Conservation (phyloP, 345 rosid genomes). For the Lagerstroemia speciosa region DNA sequence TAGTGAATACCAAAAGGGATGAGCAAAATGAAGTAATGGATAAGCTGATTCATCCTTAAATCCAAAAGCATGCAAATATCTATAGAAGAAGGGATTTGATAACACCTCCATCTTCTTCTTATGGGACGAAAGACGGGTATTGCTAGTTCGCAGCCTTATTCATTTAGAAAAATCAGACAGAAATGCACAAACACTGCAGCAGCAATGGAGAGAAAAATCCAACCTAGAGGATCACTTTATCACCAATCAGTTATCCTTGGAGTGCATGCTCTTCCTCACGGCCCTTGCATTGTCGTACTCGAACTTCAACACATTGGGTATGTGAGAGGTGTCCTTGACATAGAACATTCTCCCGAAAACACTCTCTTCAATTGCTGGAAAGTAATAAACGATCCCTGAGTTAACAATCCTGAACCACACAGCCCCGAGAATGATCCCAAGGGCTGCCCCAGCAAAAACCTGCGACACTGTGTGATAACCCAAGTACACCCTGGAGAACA, state of each 20-base stretch:
- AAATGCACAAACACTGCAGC: no score
- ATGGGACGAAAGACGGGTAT: no score
- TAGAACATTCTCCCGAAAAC: conserved; percentile 57
- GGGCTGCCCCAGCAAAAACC: conserved; percentile 69
- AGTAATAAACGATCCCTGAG: conserved; percentile 31
- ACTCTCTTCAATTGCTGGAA: conserved; percentile 77
- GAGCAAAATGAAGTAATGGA: no score
- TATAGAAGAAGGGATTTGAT: no score
- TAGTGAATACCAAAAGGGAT: no score
- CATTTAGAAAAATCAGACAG: neutral
- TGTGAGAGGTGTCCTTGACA: conserved; percentile 93
- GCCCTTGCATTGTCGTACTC: conserved; percentile 92
- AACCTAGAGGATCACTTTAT: neutral
- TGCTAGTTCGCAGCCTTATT: no score
- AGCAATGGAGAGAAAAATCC: neutral
- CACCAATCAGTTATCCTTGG: conserved; percentile 42
- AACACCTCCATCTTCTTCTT: no score
- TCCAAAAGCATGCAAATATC: no score
- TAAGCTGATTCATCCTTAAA: no score
- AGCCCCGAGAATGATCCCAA: conserved; percentile 57
- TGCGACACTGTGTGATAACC: conserved; percentile 86
- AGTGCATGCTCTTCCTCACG: conserved; percentile 41
- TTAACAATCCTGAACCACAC: conserved; percentile 85
- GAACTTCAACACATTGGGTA: conserved; percentile 70
- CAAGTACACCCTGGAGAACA: conserved; percentile 88